Conservation (phyloP, 768 basidiomycete species). For the Suillus occidentalis region DNA sequence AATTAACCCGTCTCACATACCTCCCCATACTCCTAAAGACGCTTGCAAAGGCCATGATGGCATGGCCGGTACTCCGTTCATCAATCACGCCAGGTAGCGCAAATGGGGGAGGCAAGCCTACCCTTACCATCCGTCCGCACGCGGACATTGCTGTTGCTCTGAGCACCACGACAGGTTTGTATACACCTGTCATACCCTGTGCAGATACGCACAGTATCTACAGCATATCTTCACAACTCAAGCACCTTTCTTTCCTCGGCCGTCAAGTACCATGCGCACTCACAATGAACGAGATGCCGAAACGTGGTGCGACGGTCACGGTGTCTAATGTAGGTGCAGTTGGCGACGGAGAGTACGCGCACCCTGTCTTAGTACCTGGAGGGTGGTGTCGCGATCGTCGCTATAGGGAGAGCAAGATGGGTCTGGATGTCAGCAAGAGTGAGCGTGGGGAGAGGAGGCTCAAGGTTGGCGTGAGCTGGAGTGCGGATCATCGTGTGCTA, state of each 20-base stretch:
- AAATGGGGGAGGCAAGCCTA: slow-evolving; percentile 47
- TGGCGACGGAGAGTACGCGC: slow-evolving; percentile 69
- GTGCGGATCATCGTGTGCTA: slow-evolving; percentile 83
- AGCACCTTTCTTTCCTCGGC: slow-evolving; percentile 61
- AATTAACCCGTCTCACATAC: slow-evolving; percentile 71
- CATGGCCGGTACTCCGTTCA: slow-evolving; percentile 83
- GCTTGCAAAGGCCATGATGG: slow-evolving; percentile 73
- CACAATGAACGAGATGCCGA: slow-evolving; percentile 68
- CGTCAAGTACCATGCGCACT: slow-evolving; percentile 67
- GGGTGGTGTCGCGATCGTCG: slow-evolving; percentile 84
- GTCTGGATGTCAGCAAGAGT: slow-evolving; percentile 56
- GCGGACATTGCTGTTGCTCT: slow-evolving; percentile 78
- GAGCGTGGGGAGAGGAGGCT: slow-evolving; percentile 49
- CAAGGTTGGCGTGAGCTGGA: slow-evolving; percentile 73
- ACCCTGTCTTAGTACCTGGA: slow-evolving; percentile 79
- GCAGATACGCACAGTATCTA: slow-evolving; percentile 60
- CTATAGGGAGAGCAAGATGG: slow-evolving; percentile 78
- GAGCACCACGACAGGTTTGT: slow-evolving; percentile 79
- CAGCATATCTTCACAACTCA: slow-evolving; percentile 58
- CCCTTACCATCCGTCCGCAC: slow-evolving; percentile 68
- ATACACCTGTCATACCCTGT: slow-evolving; percentile 68
- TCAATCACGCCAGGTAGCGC: slow-evolving; percentile 53
- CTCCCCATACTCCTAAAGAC: slow-evolving; percentile 85
- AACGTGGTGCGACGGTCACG: slow-evolving; percentile 74
- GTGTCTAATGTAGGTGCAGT: slow-evolving; percentile 83